Base-by-base conservation (phyloP, 2,329 filamentous ascomycete species). In the Arthrobotrys sphaeroides region DNA sequence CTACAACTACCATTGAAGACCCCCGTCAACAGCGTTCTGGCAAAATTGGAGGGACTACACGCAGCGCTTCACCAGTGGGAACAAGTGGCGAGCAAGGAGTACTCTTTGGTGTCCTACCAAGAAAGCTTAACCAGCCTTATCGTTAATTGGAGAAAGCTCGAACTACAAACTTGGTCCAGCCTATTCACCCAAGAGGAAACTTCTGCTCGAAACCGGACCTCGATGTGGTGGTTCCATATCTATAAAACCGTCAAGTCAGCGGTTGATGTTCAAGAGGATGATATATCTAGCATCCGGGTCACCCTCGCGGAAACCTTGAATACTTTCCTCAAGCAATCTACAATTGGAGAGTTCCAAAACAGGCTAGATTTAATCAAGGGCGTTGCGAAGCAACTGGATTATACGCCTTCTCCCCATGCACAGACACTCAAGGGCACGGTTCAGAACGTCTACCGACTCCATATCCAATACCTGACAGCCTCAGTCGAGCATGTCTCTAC, bases 211-310 rank as follows among this genome's bases (percentile, higher is more conserved):
- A 87, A 92, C 55, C 90, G 93, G 80, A 93, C 94, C 1, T 90
- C 89, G 79, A 90, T 91, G 13, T 99, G 95, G 95, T 99, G 94
- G 90, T 99, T 97, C 79, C 87, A 98, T 73, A 93, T 94, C 0
- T 99, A 97, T 80, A 93, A 98, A 82, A 92, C 96, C 43, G 87
- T 99, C 78, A 90, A 89, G 2, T 90, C 90, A 7, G 91, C 94
- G 0, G 68, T 33, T 33, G 64, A 68, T 26, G 49, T 85, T 92
- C 85, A 87, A 22, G 86, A 85, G 0, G 83, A 87, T 20, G 87
- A 89, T 51, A 83, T 96, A 69, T 84, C 85, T 36, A 82, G 38
- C 84, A 13, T 92, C 96, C 81, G 86, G 88, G 0, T 85, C 87
- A 72, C 88, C 89, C 55, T 85, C 97, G 85, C 96, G n/a, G 87